Conservation (phyloP, 495 filamentous ascomycete species). For the Cryomyces minteri region DNA sequence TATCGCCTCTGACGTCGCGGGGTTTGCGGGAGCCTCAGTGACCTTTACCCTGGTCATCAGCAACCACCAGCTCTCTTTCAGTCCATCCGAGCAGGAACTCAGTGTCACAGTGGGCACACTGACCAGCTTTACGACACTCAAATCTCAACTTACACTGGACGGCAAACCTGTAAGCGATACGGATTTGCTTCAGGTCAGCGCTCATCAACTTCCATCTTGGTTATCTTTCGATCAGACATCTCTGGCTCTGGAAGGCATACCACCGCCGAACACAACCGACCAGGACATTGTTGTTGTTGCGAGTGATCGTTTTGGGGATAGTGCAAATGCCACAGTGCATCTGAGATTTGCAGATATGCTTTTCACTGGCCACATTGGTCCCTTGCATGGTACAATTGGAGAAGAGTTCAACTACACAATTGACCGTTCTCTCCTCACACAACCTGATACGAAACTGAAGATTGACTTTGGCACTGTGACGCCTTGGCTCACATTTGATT, state of each 20-base stretch:
- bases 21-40: constrained; percentile 49
- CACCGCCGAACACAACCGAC: constrained; percentile 33
- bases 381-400: constrained; percentile 39
- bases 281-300: constrained; percentile 48
- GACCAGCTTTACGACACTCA: constrained; percentile 37
- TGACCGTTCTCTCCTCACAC: constrained; percentile 31
- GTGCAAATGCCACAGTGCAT: constrained; percentile 40
- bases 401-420: constrained; percentile 46
- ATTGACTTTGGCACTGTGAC: constrained; percentile 30
- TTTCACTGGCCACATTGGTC: constrained; percentile 24
- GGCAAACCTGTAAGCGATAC: constrained; percentile 27
- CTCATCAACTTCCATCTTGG: constrained; percentile 46
- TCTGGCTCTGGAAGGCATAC: constrained; percentile 43
- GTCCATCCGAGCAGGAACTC: constrained; percentile 33
- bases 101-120: constrained; percentile 36
- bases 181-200: constrained; percentile 26
- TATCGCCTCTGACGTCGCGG: constrained; percentile 62
- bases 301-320: constrained; percentile 43
- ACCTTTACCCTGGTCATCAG: constrained; percentile 54
- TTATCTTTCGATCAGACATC: constrained; percentile 44
- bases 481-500: constrained; percentile 52
- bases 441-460: constrained; percentile 32
- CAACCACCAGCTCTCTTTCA: constrained; percentile 45
- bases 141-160: constrained; percentile 40
- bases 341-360: constrained; percentile 31